A percentile compares a stretch with the other conserved stretches of the same genome.
These are phyloP conservation scores for Syzygium syzygioides DNA, from an alignment of 441 rosid genomes.

Conservation along the genomic window DNA sequence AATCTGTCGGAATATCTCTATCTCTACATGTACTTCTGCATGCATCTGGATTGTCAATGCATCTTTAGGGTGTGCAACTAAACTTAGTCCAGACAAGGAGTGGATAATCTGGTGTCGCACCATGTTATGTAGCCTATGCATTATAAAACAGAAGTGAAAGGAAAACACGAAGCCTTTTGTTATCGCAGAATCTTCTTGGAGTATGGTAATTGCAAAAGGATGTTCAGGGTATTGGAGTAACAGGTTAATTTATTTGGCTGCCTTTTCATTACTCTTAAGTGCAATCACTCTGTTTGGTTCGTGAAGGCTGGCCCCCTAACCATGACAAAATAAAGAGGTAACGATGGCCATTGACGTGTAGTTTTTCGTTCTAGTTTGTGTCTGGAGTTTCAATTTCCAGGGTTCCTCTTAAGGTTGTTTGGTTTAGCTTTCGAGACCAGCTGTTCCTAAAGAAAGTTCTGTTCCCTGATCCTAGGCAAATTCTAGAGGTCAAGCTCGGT, in stretches of 20 bases:
- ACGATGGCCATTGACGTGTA: neutral
- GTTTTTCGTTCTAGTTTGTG: neutral
- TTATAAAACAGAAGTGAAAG: neutral
- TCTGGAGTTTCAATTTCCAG: neutral
- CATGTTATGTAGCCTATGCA: neutral
- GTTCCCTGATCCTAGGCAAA: neutral
- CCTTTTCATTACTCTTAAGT: neutral
- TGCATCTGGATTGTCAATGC: neutral
- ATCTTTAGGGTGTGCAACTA: neutral
- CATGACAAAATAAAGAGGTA: neutral
- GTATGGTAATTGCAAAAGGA: neutral
- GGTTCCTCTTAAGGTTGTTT: neutral
- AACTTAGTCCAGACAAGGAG: neutral
- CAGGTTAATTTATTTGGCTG: neutral
- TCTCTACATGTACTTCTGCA: neutral
- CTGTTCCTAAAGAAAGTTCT: neutral
- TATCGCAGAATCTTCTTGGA: neutral
- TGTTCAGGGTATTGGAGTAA: neutral
- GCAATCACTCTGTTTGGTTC: neutral
- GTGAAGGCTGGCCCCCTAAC: neutral
- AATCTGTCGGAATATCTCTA: neutral
- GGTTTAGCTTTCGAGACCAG: neutral
- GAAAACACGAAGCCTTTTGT: neutral
- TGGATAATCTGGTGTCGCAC: neutral
- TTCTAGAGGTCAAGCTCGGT: neutral